phyloP scores from a whole-genome alignment of 495 filamentous ascomycete species.

The Penicillium crystallinum region DNA sequence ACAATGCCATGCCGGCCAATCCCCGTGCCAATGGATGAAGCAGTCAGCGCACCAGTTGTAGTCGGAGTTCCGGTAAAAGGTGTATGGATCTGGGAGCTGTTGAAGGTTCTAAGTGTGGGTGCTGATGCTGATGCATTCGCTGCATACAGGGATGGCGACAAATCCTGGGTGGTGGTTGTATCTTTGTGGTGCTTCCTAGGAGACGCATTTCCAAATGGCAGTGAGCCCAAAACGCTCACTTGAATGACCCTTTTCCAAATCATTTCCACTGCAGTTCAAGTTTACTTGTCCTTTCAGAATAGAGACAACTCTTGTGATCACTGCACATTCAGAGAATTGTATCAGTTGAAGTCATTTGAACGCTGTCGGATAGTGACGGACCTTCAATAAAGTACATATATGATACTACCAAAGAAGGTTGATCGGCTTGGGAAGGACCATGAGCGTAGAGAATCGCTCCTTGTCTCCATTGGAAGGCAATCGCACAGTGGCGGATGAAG shows the following conservation, averaged over 20 bases:
- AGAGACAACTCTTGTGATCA: not conserved
- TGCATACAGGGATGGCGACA: not conserved
- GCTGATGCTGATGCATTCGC: slow-evolving; percentile 1
- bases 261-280: not conserved
- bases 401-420: not conserved
- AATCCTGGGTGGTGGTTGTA: not conserved
- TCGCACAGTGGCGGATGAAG: not conserved
- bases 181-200: slow-evolving; percentile 5
- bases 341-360: not conserved
- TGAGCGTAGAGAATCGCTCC: not conserved
- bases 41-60: slow-evolving; percentile 54
- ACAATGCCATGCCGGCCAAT: slow-evolving; percentile 42
- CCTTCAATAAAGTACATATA: not conserved
- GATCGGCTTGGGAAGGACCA: not conserved
- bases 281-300: not conserved
- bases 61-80: slow-evolving; percentile 54
- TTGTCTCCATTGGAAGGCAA: not conserved
- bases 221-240: slow-evolving; percentile 14
- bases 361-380: not conserved
- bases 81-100: slow-evolving; percentile 38
- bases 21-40: slow-evolving; percentile 41
- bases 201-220: slow-evolving; percentile 11
- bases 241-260: slow-evolving; percentile 7
- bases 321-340: not conserved
- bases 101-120: slow-evolving; percentile 20